Evolutionary conservation across 768 basidiomycete species (phyloP).

Genomic region (Cantharellus cinnabarinus): DNA sequence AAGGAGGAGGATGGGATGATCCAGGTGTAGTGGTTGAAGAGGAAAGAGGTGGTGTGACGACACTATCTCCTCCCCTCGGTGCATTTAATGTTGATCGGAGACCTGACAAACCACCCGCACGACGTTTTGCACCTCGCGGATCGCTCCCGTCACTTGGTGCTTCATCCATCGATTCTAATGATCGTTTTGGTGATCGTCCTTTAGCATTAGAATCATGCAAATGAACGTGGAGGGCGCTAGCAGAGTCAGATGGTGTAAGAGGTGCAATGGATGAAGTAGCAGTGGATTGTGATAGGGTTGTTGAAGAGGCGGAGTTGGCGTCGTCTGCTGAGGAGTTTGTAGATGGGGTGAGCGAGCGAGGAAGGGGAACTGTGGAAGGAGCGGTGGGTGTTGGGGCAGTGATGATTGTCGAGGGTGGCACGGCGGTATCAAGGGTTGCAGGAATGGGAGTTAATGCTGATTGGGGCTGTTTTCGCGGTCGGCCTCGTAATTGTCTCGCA

Average conservation of each 20-base stretch:
- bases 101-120: too few species aligned
- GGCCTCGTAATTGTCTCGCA: constrained; percentile 14
- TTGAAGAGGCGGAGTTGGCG: not conserved
- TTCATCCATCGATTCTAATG: not conserved
- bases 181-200: not conserved
- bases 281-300: constrained; percentile 5
- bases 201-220: not conserved
- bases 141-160: too few species aligned
- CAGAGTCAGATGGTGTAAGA: constrained; percentile 1
- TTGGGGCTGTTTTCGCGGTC: constrained; percentile 11
- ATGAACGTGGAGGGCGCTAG: not conserved
- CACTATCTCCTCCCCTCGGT: too few species aligned
- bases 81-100: too few species aligned
- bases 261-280: constrained; percentile 10
- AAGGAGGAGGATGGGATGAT: too few species aligned
- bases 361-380: constrained; percentile 11
- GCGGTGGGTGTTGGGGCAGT: not conserved
- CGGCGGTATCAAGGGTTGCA: not conserved
- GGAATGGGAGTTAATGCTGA: not conserved
- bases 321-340: not conserved
- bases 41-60: too few species aligned
- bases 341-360: constrained; percentile 18
- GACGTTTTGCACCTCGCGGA: too few species aligned
- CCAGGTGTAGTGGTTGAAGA: too few species aligned
- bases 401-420: constrained; percentile 1